phyloP scores from a whole-genome alignment of 2,329 filamentous ascomycete species.

The Teratosphaeria gauchensis region DNA sequence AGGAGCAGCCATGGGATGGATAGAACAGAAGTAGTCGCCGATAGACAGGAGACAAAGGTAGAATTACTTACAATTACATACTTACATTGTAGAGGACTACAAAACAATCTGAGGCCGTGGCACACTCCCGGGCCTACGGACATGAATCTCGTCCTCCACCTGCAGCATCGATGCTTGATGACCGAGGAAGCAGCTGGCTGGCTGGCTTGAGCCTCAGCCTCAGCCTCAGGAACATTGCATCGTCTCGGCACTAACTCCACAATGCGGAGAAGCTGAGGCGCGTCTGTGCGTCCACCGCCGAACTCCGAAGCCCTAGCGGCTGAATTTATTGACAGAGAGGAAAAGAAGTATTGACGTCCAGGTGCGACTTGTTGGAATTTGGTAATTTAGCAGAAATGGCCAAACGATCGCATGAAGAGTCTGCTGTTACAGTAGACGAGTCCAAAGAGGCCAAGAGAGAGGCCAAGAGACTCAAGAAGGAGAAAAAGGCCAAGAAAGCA shows the following conservation, averaged over 20 bases:
- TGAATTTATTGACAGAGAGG: not conserved
- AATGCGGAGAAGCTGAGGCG: not conserved
- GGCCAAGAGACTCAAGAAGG: constrained; percentile 18
- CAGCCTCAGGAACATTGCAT: not conserved
- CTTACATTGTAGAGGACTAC: not conserved
- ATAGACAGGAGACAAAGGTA: not conserved
- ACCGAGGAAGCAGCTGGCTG: no score
- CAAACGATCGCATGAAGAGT: constrained; percentile 13
- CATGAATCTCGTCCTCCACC: no score
- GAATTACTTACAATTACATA: not conserved
- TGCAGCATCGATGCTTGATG: no score
- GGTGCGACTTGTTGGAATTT: not conserved
- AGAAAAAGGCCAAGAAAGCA: constrained; percentile 26
- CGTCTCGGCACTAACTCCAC: not conserved
- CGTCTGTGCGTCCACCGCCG: not conserved
- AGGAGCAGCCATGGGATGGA: constrained; percentile 10
- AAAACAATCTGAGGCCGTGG: not conserved
- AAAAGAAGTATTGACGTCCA: not conserved
- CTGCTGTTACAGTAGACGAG: constrained; percentile 5
- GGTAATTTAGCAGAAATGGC: constrained; percentile 5
- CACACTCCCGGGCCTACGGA: not conserved
- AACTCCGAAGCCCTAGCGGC: not conserved
- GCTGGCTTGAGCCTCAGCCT: not conserved
- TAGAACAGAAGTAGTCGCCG: not conserved
- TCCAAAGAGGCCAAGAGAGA: constrained; percentile 8